phyloP scores from a whole-genome alignment of 257 asterid genomes.

The Eustoma russellianum region DNA sequence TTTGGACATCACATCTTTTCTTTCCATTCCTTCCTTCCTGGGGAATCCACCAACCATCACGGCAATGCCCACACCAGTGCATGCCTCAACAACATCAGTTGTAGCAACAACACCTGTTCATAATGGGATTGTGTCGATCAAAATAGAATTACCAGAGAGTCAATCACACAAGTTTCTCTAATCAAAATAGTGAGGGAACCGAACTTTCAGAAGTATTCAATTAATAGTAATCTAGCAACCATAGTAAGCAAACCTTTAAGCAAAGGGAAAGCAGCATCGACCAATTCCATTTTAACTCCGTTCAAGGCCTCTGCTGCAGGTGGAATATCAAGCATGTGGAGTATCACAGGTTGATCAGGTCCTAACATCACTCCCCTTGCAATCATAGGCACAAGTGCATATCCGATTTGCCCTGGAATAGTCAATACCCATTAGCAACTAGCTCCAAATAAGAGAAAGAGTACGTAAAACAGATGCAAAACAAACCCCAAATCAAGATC shows the following conservation, averaged over 20 bases:
- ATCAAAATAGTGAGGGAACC: too few species aligned
- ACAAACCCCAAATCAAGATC: background rate
- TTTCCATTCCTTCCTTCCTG: conserved; percentile 91
- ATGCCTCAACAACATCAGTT: conserved; percentile 74
- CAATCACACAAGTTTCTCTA: too few species aligned
- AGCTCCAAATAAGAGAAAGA: background rate
- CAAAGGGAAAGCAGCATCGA: conserved; percentile 89
- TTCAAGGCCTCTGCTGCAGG: conserved; percentile 86
- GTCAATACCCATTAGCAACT: conserved; percentile 7
- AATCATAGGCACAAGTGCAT: conserved; percentile 90
- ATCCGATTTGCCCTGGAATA: conserved; percentile 82
- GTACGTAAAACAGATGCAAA: background rate
- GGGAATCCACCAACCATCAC: conserved; percentile 98
- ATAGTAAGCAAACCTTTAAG: conserved; percentile 51
- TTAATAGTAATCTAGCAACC: background rate
- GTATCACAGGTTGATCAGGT: conserved; percentile 81
- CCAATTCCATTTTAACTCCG: conserved; percentile 91
- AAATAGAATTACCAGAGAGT: background rate
- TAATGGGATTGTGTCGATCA: background rate
- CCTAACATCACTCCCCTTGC: conserved; percentile 96
- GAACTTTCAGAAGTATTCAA: too few species aligned
- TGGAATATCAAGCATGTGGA: conserved; percentile 89
- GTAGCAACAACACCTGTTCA: conserved; percentile 82
- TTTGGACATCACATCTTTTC: conserved; percentile 93
- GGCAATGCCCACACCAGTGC: conserved; percentile 76